Percentiles rank a stretch among this genome's conserved stretches.
These are phyloP conservation scores for Henckelia pumila DNA, from an alignment of 257 asterid species.

Conservation along the genomic window DNA sequence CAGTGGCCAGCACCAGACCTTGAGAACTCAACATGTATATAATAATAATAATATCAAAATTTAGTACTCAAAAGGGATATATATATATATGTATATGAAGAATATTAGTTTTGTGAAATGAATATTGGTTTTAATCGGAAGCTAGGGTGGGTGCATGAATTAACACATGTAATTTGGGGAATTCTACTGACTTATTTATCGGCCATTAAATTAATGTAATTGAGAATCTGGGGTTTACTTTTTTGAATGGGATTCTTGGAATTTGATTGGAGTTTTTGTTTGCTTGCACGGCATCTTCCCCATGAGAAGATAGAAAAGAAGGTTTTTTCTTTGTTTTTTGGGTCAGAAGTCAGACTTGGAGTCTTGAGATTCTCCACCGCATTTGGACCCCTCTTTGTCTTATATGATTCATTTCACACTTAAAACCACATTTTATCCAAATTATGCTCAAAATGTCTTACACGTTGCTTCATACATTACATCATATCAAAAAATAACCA, in stretches of 20 bases:
- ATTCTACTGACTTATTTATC: no score
- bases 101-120: no score
- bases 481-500: no score
- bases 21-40: slow-evolving; percentile 57
- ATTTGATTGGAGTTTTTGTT: not conserved
- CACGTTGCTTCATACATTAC: no score
- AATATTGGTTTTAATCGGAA: no score
- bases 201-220: no score
- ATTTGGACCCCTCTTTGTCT: not conserved
- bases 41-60: no score
- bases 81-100: no score
- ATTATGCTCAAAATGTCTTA: no score
- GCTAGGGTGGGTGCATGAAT: slow-evolving; percentile 18
- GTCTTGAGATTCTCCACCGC: not conserved
- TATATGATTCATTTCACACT: no score
- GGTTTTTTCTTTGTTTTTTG: not conserved
- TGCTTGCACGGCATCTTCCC: not conserved
- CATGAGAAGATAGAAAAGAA: not conserved
- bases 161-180: not conserved
- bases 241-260: not conserved
- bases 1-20: slow-evolving; percentile 71
- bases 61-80: no score
- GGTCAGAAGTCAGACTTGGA: not conserved
- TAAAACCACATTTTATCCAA: no score
- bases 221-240: not conserved